Evolutionary conservation across 164 flowering plant species (phyloP).

Genomic region (Nelumbo lutea): DNA sequence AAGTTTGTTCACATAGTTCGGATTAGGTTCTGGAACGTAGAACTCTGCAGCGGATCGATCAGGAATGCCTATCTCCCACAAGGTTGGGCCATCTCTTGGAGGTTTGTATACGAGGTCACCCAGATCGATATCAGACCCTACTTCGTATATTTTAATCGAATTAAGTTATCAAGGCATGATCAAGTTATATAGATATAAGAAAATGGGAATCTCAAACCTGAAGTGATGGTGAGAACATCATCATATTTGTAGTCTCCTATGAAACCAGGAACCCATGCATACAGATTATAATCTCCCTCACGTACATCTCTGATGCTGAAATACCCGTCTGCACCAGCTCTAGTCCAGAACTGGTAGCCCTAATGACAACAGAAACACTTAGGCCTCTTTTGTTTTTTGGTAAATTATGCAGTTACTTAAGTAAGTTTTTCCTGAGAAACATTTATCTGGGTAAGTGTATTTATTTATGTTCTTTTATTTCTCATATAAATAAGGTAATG

Average conservation of each 20-base stretch:
- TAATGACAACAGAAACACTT: slow-evolving; percentile 12
- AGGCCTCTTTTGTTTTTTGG: too few relatives aligned
- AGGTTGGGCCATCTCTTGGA: slow-evolving; percentile 75
- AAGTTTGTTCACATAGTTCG: slow-evolving; percentile 59
- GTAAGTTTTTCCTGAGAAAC: too few relatives aligned
- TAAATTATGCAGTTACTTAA: background rate
- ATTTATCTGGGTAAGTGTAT: too few relatives aligned
- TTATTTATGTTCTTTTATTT: too few relatives aligned
- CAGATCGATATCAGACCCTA: slow-evolving; percentile 57
- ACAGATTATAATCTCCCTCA: slow-evolving; percentile 61
- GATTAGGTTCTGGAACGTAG: slow-evolving; percentile 76
- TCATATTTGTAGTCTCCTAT: slow-evolving; percentile 68
- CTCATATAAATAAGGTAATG: too few relatives aligned
- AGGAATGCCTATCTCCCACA: slow-evolving; percentile 92
- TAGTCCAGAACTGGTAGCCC: slow-evolving; percentile 88
- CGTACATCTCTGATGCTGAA: slow-evolving; percentile 48
- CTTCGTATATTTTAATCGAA: background rate
- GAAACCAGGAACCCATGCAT: slow-evolving; percentile 71
- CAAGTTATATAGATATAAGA: background rate
- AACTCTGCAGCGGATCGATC: slow-evolving; percentile 83
- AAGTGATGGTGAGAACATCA: slow-evolving; percentile 32
- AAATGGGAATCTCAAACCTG: slow-evolving; percentile 37
- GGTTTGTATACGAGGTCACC: slow-evolving; percentile 62
- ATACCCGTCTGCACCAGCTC: slow-evolving; percentile 49
- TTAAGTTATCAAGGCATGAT: background rate